Conservation (phyloP, 2,329 filamentous ascomycete genomes). For the Stachybotrys elegans region DNA sequence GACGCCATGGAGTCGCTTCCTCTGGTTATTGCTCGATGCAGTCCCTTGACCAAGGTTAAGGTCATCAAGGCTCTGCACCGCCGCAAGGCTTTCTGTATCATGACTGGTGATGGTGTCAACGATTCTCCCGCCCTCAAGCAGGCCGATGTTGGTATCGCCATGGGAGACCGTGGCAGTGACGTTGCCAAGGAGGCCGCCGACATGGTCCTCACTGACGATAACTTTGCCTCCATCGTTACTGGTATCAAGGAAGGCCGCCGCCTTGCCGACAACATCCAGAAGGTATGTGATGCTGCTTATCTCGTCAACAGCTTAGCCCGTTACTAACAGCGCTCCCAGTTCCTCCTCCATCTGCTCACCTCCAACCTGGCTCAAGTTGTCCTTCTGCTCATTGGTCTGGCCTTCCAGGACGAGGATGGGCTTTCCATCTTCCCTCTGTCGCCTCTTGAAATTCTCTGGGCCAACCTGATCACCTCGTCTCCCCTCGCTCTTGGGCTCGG, state of each 20-base stretch:
- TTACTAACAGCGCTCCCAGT: constrained; percentile 30
- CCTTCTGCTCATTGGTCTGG: constrained; percentile 62
- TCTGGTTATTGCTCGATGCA: constrained; percentile 64
- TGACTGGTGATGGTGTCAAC: constrained; percentile 74
- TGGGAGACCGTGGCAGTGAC: constrained; percentile 66
- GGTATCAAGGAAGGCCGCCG: constrained; percentile 66
- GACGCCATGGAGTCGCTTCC: constrained; percentile 57
- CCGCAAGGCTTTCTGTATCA: constrained; percentile 62
- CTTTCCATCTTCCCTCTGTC: constrained; percentile 66
- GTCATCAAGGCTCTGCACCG: constrained; percentile 72
- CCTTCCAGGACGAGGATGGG: constrained; percentile 56
- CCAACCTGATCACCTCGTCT: constrained; percentile 69
- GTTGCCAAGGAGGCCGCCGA: constrained; percentile 79
- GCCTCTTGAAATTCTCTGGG: constrained; percentile 71
- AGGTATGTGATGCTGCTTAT: constrained; percentile 36
- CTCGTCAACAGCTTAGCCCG: neutral
- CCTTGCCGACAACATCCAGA: constrained; percentile 70
- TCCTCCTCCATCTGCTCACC: constrained; percentile 60
- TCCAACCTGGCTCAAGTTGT: constrained; percentile 68
- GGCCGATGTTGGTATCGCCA: constrained; percentile 71
- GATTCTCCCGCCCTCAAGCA: constrained; percentile 69
- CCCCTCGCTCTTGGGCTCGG: constrained; percentile 68
- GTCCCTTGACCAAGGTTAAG: constrained; percentile 66
- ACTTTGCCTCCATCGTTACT: constrained; percentile 77
- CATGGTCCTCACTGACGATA: constrained; percentile 84